A percentile compares a stretch with the other conserved stretches of the same genome.
These are phyloP conservation scores for Stereocaulon alpinum DNA, from an alignment of 495 filamentous ascomycete genomes.

Conservation along the genomic window DNA sequence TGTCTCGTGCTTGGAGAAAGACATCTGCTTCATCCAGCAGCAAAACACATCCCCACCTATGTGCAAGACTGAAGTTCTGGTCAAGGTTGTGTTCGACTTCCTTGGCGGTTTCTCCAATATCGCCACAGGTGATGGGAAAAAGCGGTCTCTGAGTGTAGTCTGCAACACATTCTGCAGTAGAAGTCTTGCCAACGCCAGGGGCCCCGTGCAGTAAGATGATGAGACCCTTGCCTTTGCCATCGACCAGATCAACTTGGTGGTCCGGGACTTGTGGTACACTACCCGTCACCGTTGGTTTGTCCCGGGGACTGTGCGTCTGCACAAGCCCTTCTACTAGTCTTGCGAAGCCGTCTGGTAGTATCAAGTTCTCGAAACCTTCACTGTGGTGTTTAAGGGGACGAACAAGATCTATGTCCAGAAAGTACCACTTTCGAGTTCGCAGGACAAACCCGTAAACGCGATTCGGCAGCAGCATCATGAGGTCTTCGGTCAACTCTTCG, in stretches of 20 bases:
- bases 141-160: slow-evolving; percentile 25
- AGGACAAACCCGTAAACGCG: slow-evolving; percentile 36
- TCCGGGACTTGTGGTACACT: slow-evolving; percentile 7
- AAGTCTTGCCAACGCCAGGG: slow-evolving; percentile 36
- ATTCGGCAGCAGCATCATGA: slow-evolving; percentile 33
- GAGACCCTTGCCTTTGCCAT: slow-evolving; percentile 35
- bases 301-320: slow-evolving; percentile 32
- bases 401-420: slow-evolving; percentile 17
- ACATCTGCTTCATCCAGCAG: slow-evolving; percentile 47
- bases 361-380: slow-evolving; percentile 30
- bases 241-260: slow-evolving; percentile 27
- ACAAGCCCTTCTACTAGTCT: slow-evolving; percentile 31
- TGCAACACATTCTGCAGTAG: slow-evolving; percentile 31
- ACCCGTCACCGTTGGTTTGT: slow-evolving; percentile 9
- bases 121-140: slow-evolving; percentile 28
- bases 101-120: slow-evolving; percentile 28
- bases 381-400: slow-evolving; percentile 11
- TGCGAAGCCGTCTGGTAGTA: slow-evolving; percentile 28
- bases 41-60: slow-evolving; percentile 40
- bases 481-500: slow-evolving; percentile 24
- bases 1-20: slow-evolving; percentile 31
- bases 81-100: slow-evolving; percentile 35
- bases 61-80: slow-evolving; percentile 31
- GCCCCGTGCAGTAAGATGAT: slow-evolving; percentile 44
- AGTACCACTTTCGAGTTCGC: slow-evolving; percentile 34